Conservation (phyloP, 768 basidiomycete genomes). For the Crucibulum laeve region DNA sequence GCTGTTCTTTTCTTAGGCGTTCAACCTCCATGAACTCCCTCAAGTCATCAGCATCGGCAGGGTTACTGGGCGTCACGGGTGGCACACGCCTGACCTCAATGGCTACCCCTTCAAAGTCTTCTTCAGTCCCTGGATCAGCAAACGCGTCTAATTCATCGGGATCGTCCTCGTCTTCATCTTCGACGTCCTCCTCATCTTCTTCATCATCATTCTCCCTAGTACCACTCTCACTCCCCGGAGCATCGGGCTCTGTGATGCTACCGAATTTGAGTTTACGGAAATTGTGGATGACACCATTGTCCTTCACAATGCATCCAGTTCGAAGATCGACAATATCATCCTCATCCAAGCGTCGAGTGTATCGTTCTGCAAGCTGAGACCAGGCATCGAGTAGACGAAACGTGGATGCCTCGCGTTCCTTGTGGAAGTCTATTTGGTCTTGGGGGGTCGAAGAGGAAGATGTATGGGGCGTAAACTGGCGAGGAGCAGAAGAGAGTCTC, state of each 20-base stretch:
- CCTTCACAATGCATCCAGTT: constrained; percentile 57
- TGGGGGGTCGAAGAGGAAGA: constrained; percentile 30
- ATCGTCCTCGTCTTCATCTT: constrained; percentile 46
- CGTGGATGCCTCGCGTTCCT: constrained; percentile 53
- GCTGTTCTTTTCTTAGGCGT: constrained; percentile 40
- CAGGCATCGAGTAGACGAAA: constrained; percentile 58
- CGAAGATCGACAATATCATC: constrained; percentile 76
- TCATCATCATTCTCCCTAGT: constrained; percentile 36
- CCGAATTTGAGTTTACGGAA: constrained; percentile 46
- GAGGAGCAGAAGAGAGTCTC: constrained; percentile 42
- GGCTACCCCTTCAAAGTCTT: neutral
- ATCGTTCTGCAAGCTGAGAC: constrained; percentile 65
- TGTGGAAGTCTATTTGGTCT: constrained; percentile 38
- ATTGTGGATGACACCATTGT: constrained; percentile 62
- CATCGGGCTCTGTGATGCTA: constrained; percentile 37
- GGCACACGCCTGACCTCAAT: constrained; percentile 23
- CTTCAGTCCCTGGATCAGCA: constrained; percentile 22
- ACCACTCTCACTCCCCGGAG: constrained; percentile 26
- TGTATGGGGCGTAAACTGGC: constrained; percentile 22
- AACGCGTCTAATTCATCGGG: constrained; percentile 59
- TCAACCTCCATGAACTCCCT: constrained; percentile 67
- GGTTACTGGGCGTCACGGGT: constrained; percentile 36
- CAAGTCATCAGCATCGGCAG: constrained; percentile 59
- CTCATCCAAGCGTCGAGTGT: constrained; percentile 63
- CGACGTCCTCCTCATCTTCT: constrained; percentile 48